Evolutionary conservation across 257 asterid species (phyloP), one percentile per base, ranked within the genome.

Genomic region (Capsicum rhomboideum): DNA sequence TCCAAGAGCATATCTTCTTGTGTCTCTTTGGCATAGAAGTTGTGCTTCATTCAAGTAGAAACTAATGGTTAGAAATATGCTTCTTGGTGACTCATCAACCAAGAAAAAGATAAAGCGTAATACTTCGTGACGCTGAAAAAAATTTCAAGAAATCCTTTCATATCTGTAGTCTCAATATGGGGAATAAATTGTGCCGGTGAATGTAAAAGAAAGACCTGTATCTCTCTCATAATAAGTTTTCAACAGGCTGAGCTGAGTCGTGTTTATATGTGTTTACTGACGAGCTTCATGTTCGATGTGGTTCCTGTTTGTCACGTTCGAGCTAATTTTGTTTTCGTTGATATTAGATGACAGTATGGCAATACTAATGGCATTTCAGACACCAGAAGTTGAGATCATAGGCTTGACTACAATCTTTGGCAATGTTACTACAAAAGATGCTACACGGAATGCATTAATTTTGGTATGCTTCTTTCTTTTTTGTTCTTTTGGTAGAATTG

Each of bases 371-470:
- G 99, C 99, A 50, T 95, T 95, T 84, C 99, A 97, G 88, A 90
- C 97, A 26, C 94, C 96, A 0, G 96, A 89, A 6, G 71, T 95
- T 82, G 98, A 95, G 67, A 87, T 97, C 64, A 68, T 97, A 85
- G 99, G 99, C 85, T 89, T 97, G 58, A 95, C 99, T 26, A 95
- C 99, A 12, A 87, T 93, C 84, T 97, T 95, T 82, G 99, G 99
- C 78, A 97, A 97, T 86, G 98, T 95, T 54, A n/a, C 89, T 31
- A 97, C 97, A 10, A 93, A 90, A 90, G 88, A 89, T 88, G 98
- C 99, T 9, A 97, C 99, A 1, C 91, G 90, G 68, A 97, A 94
- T 87, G 96, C 99, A 72, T 89, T 97, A 88, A 90, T 91, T 89
- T 91, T 97, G 97, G 99, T 97, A 90, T 85, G 97, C 83, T 84